Percentiles rank a stretch among this genome's conserved stretches.
Evolutionary conservation across 805 yeast species (phyloP).

Genomic region (Helenozyma rhizophorensis): DNA sequence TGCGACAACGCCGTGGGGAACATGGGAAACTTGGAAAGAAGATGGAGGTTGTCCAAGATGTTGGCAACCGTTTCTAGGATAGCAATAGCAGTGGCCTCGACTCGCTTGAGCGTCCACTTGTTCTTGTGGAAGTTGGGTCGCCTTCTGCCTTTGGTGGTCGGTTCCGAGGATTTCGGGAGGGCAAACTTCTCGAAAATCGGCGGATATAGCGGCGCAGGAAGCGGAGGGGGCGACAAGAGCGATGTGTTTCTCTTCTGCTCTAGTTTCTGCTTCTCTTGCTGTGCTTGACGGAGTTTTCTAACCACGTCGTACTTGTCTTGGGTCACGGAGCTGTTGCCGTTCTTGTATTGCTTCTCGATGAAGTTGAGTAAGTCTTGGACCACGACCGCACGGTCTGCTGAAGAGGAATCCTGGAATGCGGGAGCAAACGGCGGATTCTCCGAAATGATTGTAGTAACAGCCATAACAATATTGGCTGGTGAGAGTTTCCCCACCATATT

Average conservation of each 20-base stretch:
- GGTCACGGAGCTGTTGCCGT: constrained; percentile 35
- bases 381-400: constrained; percentile 1
- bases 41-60: constrained; percentile 38
- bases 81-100: constrained; percentile 27
- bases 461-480: not conserved
- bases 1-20: constrained; percentile 31
- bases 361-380: constrained; percentile 14
- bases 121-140: not conserved
- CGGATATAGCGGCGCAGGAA: constrained; percentile 30
- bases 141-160: not conserved
- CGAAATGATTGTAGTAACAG: constrained; percentile 2
- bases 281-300: constrained; percentile 21
- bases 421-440: not conserved
- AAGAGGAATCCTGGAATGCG: no score
- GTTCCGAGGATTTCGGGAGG: constrained; percentile 12
- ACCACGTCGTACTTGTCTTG: constrained; percentile 32
- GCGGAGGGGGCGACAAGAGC: constrained; percentile 11
- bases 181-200: constrained; percentile 31
- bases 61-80: constrained; percentile 35
- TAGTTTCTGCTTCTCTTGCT: constrained; percentile 5
- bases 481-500: constrained; percentile 3
- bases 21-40: constrained; percentile 40
- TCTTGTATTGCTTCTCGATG: constrained; percentile 34
- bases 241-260: not conserved
- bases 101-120: constrained; percentile 25